Percentiles rank a stretch among this genome's conserved stretches.
phyloP scores from a whole-genome alignment of 495 filamentous ascomycete genomes.

The Choiromyces venosus region DNA sequence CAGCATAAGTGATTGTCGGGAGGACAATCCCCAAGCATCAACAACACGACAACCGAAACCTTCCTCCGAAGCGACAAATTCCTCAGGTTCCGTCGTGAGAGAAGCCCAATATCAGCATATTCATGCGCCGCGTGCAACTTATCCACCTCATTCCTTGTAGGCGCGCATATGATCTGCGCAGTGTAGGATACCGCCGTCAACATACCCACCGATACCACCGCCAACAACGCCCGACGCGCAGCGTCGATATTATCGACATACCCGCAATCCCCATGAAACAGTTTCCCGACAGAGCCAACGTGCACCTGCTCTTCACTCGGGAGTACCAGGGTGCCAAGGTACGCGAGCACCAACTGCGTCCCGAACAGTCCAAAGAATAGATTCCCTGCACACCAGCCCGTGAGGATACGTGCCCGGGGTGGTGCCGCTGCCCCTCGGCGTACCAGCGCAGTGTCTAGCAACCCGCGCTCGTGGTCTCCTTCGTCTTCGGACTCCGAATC shows the following conservation, averaged over 20 bases:
- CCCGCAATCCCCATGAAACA: neutral
- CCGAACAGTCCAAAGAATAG: neutral
- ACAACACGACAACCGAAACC: neutral
- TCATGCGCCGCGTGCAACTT: neutral
- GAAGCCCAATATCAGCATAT: neutral
- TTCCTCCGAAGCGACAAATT: neutral
- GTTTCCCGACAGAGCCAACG: neutral
- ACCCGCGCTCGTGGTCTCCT: neutral
- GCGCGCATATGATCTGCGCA: slow-evolving; percentile 1
- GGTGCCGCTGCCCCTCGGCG: neutral
- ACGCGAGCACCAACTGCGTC: neutral
- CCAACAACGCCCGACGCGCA: neutral
- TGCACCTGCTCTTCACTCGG: neutral
- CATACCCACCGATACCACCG: neutral
- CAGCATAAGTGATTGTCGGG: neutral
- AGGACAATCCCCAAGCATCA: neutral
- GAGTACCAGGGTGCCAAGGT: neutral
- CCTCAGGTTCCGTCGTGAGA: neutral
- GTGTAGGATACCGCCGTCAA: neutral
- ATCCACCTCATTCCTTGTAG: neutral
- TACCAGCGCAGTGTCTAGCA: neutral
- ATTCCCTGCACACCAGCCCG: neutral
- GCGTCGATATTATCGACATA: neutral
- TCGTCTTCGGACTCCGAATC: neutral
- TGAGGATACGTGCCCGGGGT: neutral